These are phyloP conservation scores for Bryoglossum gracile DNA, from an alignment of 495 filamentous ascomycete genomes.

Conservation along the genomic window DNA sequence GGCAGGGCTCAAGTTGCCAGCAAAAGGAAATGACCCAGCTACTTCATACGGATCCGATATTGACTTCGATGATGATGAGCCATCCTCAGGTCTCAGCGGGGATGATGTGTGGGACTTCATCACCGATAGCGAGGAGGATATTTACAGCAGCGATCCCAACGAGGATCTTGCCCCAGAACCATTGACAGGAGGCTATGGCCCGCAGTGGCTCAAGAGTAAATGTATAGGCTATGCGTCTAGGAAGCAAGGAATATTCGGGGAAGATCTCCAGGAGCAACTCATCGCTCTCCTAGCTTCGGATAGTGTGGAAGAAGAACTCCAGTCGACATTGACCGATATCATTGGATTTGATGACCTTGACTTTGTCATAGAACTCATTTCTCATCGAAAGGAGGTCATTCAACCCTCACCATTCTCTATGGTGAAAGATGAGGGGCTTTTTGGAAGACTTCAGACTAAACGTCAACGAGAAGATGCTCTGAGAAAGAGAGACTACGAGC, in stretches of 20 bases:
- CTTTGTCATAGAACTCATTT: constrained; percentile 75
- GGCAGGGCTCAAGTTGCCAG: constrained; percentile 55
- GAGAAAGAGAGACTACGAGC: constrained; percentile 65
- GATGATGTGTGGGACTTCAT: constrained; percentile 91
- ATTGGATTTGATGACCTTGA: constrained; percentile 90
- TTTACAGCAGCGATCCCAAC: constrained; percentile 38
- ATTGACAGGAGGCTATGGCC: constrained; percentile 28
- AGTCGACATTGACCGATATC: constrained; percentile 83
- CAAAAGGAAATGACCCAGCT: constrained; percentile 38
- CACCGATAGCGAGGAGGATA: constrained; percentile 45
- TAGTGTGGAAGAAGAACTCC: constrained; percentile 69
- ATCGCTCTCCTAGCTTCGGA: constrained; percentile 59
- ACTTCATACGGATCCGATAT: constrained; percentile 34
- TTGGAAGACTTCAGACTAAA: constrained; percentile 57
- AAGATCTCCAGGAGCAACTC: constrained; percentile 63
- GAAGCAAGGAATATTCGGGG: constrained; percentile 53
- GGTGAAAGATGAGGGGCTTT: constrained; percentile 26
- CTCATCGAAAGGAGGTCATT: constrained; percentile 59
- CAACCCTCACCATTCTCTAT: constrained; percentile 18
- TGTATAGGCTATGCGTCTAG: constrained; percentile 53
- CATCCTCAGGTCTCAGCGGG: constrained; percentile 51
- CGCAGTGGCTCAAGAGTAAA: constrained; percentile 56
- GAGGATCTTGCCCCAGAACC: constrained; percentile 28
- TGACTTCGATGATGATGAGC: constrained; percentile 51
- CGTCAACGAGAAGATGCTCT: constrained; percentile 72